Evolutionary conservation across 805 yeast species (phyloP).

Genomic region (Kregervanrija delftensis): DNA sequence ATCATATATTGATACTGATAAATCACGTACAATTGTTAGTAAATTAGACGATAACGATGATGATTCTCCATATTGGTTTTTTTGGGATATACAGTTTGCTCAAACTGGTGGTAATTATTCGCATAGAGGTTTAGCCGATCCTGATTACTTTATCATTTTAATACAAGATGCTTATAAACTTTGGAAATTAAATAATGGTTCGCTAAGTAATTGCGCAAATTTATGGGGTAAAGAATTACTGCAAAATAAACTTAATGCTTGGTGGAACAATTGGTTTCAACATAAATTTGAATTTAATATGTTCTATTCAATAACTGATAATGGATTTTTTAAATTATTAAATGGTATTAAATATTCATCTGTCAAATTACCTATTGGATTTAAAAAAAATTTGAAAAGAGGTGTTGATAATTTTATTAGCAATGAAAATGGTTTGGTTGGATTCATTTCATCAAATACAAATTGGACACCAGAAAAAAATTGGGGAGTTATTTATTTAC

Average conservation of each 20-base stretch:
- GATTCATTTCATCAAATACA: conserved; percentile 21
- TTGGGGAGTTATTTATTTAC: conserved; percentile 24
- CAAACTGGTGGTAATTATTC: conserved; percentile 9
- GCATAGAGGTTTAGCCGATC: conserved; percentile 24
- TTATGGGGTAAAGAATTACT: conserved; percentile 1
- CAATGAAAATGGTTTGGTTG: conserved; percentile 11
- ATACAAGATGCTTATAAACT: conserved; percentile 26
- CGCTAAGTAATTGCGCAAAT: conserved; percentile 10
- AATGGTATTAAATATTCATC: conserved; percentile 25
- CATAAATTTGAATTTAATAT: conserved; percentile 22
- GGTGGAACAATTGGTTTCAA: conserved; percentile 34
- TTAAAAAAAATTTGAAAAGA: conserved; percentile 20
- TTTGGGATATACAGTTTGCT: conserved; percentile 22
- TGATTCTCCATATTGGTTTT: conserved; percentile 22
- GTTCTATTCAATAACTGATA: conserved; percentile 21
- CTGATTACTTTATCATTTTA: conserved; percentile 27
- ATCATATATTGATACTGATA: conserved; percentile 26
- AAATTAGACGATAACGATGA: conserved; percentile 19
- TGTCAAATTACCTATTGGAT: conserved; percentile 23
- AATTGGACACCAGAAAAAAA: conserved; percentile 26
- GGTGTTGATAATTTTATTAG: conserved; percentile 12
- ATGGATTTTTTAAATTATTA: conserved; percentile 29
- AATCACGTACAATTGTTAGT: conserved; percentile 26
- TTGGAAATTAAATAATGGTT: conserved; percentile 29
- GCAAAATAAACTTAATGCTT: conserved; percentile 9